A percentile compares a stretch with the other conserved stretches of the same genome.
phyloP scores from a whole-genome alignment of 1,284 basidiomycete species.

The Apiotrichum sp. region DNA sequence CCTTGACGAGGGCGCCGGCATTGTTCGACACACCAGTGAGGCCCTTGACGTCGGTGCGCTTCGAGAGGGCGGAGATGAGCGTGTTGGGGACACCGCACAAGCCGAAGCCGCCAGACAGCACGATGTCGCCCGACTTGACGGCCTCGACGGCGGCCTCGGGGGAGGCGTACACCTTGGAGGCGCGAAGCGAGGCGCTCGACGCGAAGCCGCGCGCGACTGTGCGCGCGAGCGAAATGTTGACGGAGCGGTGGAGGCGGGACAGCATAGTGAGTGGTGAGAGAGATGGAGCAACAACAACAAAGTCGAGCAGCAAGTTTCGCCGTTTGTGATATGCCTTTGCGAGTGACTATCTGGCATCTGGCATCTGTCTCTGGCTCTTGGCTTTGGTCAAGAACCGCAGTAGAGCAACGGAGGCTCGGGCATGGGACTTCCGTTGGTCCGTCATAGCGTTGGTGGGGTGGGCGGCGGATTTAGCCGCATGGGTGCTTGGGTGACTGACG shows the following conservation, averaged over 20 bases:
- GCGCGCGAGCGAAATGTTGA: background rate
- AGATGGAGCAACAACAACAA: background rate
- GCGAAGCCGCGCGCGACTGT: constrained; percentile 6
- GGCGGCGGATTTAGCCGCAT: background rate
- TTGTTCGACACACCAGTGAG: constrained; percentile 17
- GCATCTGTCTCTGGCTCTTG: too few relatives aligned
- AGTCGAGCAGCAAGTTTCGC: too few relatives aligned
- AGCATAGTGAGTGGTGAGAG: background rate
- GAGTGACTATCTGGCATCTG: too few relatives aligned
- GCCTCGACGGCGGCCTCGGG: constrained; percentile 11
- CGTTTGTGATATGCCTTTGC: too few relatives aligned
- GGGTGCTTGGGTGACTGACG: too few relatives aligned
- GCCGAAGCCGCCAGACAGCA: constrained; percentile 20
- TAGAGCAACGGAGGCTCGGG: background rate
- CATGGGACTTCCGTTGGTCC: background rate
- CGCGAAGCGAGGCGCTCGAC: background rate
- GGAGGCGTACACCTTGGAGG: constrained; percentile 8
- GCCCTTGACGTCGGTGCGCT: constrained; percentile 4
- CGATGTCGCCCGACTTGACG: constrained; percentile 45
- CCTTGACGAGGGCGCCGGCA: constrained; percentile 17
- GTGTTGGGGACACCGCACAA: constrained; percentile 18
- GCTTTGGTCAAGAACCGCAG: background rate
- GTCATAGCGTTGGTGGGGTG: background rate
- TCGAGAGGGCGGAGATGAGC: constrained; percentile 14
- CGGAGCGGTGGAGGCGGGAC: constrained; percentile 2